Conservation (phyloP, 306 rosid genomes). For the Phaseolus lunatus region DNA sequence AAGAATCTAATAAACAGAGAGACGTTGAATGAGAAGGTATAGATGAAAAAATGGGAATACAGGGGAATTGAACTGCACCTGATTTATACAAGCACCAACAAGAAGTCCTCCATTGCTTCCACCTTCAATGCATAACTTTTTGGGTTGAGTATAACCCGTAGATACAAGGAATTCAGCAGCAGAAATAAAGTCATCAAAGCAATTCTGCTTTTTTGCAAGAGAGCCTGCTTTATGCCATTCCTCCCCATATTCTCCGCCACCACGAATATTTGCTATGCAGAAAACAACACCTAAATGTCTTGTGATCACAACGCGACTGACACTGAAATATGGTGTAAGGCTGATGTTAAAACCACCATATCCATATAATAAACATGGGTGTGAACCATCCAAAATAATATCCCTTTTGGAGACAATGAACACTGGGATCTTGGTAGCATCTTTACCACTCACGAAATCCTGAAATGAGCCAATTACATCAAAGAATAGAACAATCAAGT, state of each 20-base stretch:
- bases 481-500: conserved; percentile 38
- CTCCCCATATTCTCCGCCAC: conserved; percentile 99
- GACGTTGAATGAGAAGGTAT: conserved; percentile 25
- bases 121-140: conserved; percentile 91
- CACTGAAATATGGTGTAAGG: conserved; percentile 80
- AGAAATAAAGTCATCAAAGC: conserved; percentile 95
- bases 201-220: conserved; percentile 88
- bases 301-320: conserved; percentile 73
- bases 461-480: conserved; percentile 49
- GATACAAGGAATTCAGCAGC: conserved; percentile 89
- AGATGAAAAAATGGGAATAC: conserved; percentile 2
- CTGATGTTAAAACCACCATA: conserved; percentile 94
- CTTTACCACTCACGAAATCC: conserved; percentile 88
- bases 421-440: conserved; percentile 82
- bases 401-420: conserved; percentile 76
- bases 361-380: conserved; percentile 92
- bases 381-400: conserved; percentile 84
- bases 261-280: conserved; percentile 94
- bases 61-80: conserved; percentile 58
- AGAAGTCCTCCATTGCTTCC: conserved; percentile 99
- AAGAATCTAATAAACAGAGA: conserved; percentile 25
- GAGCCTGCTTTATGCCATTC: conserved; percentile 99
- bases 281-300: conserved; percentile 83
- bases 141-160: conserved; percentile 81
- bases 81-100: conserved; percentile 93